Base-by-base conservation (phyloP, 257 asterid genomes). In the Parsonsia alboflavescens region DNA sequence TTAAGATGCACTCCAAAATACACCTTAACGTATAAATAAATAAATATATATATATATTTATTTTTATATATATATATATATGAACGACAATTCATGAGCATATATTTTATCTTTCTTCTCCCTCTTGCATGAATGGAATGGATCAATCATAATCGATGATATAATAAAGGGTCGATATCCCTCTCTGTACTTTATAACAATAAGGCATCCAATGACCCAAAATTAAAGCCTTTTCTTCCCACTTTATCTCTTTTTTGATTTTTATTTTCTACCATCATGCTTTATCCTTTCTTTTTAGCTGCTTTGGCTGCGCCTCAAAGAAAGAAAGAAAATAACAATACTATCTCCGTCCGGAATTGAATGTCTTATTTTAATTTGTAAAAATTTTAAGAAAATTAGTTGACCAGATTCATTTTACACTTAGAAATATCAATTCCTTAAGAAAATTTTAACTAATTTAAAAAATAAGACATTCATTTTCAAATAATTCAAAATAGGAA, bases 91-190 rank as follows among this genome's bases (percentile, higher is more conserved):
- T 39, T 70, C 63, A 42, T 16, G 15, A 41, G 50, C 53, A 53
- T 71, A 42, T 42, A 42, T 42, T n/a, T 5, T 42, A 42, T 42
- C 2, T 9, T 1, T 46, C 12, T 63, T 73, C 28, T 66, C 33
- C 56, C 61, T 50, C 62, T 76, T 61, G n/a, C n/a, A n/a, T n/a
- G n/a, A n/a, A n/a, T n/a, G n/a, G 64, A 49, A 33, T 68, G 26
- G 57, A 83, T 71, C 83, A 78, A 82, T 85, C 86, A 68, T 54
- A 57, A 83, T 81, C 82, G 71, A 71, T 72, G 69, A 30, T 2
- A 9, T 78, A 68, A 75, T 75, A 82, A 79, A 12, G 68, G 53
- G 71, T 65, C 81, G 44, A 80, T 73, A 69, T 76, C 50, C 30
- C 1, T 1, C 39, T 66, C 65, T 39, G 74, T 66, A 65, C 79